Percentiles rank a stretch among this genome's conserved stretches.
These are phyloP conservation scores for Fraxinus sp. DNA, from an alignment of 305 asterid species.

Conservation along the genomic window DNA sequence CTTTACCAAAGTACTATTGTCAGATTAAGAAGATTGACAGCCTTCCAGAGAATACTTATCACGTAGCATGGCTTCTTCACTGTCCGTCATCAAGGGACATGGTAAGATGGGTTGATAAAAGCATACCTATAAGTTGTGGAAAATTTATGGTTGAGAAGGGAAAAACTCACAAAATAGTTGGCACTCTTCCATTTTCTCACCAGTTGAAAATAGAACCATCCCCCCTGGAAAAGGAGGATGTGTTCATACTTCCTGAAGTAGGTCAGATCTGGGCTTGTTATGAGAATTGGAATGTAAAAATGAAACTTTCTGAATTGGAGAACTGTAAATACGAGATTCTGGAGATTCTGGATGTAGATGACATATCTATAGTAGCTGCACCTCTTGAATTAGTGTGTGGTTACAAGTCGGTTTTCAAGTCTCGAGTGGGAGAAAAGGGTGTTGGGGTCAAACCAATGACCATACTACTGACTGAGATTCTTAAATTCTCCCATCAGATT, in stretches of 20 bases:
- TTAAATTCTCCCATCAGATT: conserved; percentile 42
- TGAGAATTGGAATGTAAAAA: conserved; percentile 27
- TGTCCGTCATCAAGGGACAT: conserved; percentile 11
- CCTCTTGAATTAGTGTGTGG: conserved; percentile 26
- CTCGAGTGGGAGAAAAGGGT: conserved; percentile 15
- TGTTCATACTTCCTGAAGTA: conserved; percentile 29
- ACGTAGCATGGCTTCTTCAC: conserved; percentile 31
- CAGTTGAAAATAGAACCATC: conserved; percentile 7
- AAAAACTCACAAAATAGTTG: background rate
- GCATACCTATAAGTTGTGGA: conserved; percentile 35
- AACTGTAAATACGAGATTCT: conserved; percentile 33
- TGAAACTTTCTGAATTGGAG: conserved; percentile 24
- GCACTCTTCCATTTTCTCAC: conserved; percentile 35
- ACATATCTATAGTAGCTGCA: background rate
- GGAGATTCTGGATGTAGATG: conserved; percentile 27
- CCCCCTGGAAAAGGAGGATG: conserved; percentile 7
- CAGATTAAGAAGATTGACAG: conserved; percentile 25
- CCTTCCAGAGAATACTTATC: conserved; percentile 19
- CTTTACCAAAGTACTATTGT: conserved; percentile 39
- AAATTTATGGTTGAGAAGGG: conserved; percentile 14
- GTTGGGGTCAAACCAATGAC: conserved; percentile 3
- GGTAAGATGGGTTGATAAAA: conserved; percentile 24
- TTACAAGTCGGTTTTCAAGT: conserved; percentile 30
- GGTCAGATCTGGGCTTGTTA: conserved; percentile 45
- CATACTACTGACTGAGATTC: conserved; percentile 24